phyloP scores from a whole-genome alignment of 148 eudicot species.

The Pouteria glomerata region DNA sequence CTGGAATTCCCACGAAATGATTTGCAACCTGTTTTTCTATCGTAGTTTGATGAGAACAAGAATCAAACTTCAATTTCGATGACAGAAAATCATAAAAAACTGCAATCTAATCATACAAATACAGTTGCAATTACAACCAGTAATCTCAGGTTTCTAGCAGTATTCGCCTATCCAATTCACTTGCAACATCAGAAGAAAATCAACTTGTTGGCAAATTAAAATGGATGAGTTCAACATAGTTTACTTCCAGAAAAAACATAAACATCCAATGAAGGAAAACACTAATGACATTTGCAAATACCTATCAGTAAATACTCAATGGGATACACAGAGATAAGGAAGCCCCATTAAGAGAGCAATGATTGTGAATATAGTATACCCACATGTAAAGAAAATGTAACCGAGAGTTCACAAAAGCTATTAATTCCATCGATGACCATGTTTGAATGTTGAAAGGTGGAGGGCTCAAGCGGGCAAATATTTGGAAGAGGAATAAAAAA shows the following conservation, averaged over 20 bases:
- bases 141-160: neutral
- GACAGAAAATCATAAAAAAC: neutral
- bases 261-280: neutral
- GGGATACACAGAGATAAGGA: neutral
- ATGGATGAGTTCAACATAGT: slow-evolving; percentile 6
- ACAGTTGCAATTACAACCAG: neutral
- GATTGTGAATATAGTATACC: neutral
- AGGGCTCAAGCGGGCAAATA: too few relatives aligned
- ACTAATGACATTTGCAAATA: neutral
- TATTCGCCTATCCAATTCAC: slow-evolving; percentile 4
- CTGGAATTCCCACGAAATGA: slow-evolving; percentile 51
- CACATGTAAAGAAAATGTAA: neutral
- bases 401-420: neutral
- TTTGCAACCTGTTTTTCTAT: slow-evolving; percentile 45
- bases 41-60: slow-evolving; percentile 25
- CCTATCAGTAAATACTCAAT: neutral
- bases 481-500: neutral
- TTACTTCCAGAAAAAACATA: neutral
- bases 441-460: too few relatives aligned
- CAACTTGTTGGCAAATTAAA: neutral
- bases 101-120: neutral
- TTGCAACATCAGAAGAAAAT: neutral
- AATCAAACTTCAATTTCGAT: slow-evolving; percentile 11
- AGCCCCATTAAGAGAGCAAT: neutral
- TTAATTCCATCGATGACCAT: slow-evolving; percentile 26